Conservation (phyloP, 2,329 filamentous ascomycete species). For the Xylaria sp. region DNA sequence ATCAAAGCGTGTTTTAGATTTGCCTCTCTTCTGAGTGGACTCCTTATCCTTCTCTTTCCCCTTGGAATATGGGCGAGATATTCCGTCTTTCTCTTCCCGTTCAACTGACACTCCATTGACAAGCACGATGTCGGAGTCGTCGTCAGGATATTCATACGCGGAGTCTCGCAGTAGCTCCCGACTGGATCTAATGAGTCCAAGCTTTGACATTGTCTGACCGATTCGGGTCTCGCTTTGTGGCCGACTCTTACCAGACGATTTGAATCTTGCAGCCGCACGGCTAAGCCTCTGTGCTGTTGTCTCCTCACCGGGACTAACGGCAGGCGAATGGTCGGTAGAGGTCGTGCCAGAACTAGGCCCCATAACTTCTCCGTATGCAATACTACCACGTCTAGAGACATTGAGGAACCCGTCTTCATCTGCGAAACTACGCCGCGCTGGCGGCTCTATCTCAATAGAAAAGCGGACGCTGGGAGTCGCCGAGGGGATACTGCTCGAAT, state of each 20-base stretch:
- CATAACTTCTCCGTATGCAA: slow-evolving; percentile 59
- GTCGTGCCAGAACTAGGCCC: slow-evolving; percentile 53
- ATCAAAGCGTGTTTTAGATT: slow-evolving; percentile 40
- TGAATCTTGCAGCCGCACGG: slow-evolving; percentile 66
- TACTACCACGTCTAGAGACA: slow-evolving; percentile 59
- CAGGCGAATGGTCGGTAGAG: slow-evolving; percentile 52
- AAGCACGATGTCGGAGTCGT: slow-evolving; percentile 40
- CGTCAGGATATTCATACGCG: slow-evolving; percentile 39
- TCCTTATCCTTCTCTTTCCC: slow-evolving; percentile 40
- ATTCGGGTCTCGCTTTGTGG: slow-evolving; percentile 68
- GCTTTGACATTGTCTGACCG: slow-evolving; percentile 66
- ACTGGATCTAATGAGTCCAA: slow-evolving; percentile 63
- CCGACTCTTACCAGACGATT: slow-evolving; percentile 61
- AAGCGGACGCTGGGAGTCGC: slow-evolving; percentile 63
- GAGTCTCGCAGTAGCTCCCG: slow-evolving; percentile 58
- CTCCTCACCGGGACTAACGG: slow-evolving; percentile 63
- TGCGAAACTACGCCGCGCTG: slow-evolving; percentile 59
- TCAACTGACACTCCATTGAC: slow-evolving; percentile 18
- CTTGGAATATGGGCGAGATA: slow-evolving; percentile 17
- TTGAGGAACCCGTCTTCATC: slow-evolving; percentile 53
- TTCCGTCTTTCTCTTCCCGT: slow-evolving; percentile 25
- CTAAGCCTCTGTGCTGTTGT: slow-evolving; percentile 64
- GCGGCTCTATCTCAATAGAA: slow-evolving; percentile 64
- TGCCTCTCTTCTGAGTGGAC: slow-evolving; percentile 37
- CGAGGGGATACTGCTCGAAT: slow-evolving; percentile 48